Evolutionary conservation across 73 alveolate species (phyloP).

Genomic region (Symbiodinium natans): DNA sequence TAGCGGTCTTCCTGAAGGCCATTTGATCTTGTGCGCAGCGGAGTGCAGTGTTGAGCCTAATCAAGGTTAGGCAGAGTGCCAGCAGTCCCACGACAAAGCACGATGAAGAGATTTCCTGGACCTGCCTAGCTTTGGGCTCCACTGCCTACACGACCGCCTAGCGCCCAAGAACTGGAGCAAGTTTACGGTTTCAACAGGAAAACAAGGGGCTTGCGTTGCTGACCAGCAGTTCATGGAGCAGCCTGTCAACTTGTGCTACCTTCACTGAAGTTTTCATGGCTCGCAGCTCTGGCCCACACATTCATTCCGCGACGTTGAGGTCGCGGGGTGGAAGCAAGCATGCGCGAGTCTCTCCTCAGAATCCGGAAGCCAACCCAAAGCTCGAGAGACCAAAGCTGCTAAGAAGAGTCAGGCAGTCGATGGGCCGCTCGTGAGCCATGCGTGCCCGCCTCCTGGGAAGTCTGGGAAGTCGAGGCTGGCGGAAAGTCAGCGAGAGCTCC

Average conservation of each 20-base stretch:
- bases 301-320: neutral
- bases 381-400: too few species aligned
- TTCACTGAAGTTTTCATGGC: too few species aligned
- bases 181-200: neutral
- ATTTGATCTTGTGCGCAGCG: neutral
- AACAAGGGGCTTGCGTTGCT: neutral
- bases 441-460: too few species aligned
- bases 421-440: too few species aligned
- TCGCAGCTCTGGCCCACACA: neutral
- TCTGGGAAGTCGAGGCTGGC: too few species aligned
- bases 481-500: too few species aligned
- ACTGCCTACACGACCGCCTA: neutral
- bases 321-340: too few species aligned
- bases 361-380: too few species aligned
- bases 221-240: neutral
- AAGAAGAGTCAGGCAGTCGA: too few species aligned
- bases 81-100: neutral
- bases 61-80: neutral
- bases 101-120: neutral
- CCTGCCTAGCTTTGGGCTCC: neutral
- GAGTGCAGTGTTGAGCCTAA: conserved; percentile 6
- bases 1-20: neutral
- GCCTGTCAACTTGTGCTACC: too few species aligned
- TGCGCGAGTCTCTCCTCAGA: too few species aligned
- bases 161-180: neutral